Percentiles rank a stretch among this genome's conserved stretches.
Evolutionary conservation across 73 alveolate species (phyloP).

Genomic region (Tetrahymena borealis): DNA sequence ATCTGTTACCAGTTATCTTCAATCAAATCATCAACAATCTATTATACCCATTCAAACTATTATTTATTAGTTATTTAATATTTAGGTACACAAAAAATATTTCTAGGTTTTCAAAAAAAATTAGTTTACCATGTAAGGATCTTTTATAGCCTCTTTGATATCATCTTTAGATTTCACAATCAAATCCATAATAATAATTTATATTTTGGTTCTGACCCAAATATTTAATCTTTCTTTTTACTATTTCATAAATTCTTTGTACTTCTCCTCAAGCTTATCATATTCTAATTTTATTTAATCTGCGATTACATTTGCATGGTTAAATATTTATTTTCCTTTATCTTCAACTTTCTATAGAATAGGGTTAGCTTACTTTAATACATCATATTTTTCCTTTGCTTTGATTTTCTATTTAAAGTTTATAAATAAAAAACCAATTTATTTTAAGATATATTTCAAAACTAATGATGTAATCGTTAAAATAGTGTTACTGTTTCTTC

Average conservation of each 20-base stretch:
- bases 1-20: neutral
- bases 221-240: neutral
- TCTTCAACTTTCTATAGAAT: neutral
- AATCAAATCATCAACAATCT: neutral
- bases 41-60: neutral
- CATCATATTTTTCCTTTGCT: neutral
- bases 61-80: neutral
- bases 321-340: neutral
- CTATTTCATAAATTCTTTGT: neutral
- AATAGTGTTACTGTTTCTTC: neutral
- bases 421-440: neutral
- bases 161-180: neutral
- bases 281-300: neutral
- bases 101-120: neutral
- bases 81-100: too few relatives aligned
- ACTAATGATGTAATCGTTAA: neutral
- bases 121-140: neutral
- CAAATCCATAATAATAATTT: neutral
- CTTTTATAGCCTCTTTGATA: neutral
- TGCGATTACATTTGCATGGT: neutral
- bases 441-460: neutral
- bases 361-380: neutral
- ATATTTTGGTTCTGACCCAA: neutral
- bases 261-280: neutral
- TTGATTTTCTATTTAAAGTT: neutral